Base-by-base conservation (phyloP, 1,284 basidiomycete species). In the Pseudozyma flocculosa region DNA sequence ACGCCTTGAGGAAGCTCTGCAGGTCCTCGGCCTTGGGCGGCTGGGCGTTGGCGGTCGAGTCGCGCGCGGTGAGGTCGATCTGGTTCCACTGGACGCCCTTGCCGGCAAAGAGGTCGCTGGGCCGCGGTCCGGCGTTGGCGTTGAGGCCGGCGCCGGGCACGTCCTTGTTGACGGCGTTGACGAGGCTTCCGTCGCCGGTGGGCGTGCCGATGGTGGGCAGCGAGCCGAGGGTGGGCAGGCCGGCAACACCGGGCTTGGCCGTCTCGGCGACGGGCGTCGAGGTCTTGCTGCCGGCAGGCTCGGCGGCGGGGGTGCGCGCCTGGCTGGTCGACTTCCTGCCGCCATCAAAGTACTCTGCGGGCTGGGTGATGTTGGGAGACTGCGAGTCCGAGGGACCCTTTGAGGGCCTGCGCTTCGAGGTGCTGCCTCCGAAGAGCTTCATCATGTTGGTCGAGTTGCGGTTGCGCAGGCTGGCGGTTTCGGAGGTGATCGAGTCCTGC, bases 51-150 rank as follows among this genome's bases (percentile, higher is more conserved):
- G 55, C 43, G 53, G 46, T 41, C 45, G 52, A 37, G 22, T 54
- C 44, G 26, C 54, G 51, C 45, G 57, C 40, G 43, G 62, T 65
- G 48, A 73, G 63, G 14, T 61, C 59, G 44, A 68, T 54, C 41
- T 58, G 42, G n/a, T 69, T 52, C 71, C 71, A 73, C 42, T 67
- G 56, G 21, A 73, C 61, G 26, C 68, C 71, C 42, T 71, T 70
- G 36, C 68, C 71, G 14, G 68, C 71, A 40, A 70, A 73, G 22
- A 69, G 52, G 26, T 73, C 71, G 15, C 65, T 68, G 2, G 70
- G 70, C 17, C 61, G 57, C n/a, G 57, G 57, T 2, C 45, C 57
- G 19, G 50, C 13, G 23, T 50, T 26, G 3, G 53, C 34, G 29
- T 34, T 42, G 17, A 61, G 50, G 26, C 50, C 50, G 26, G 26